Evolutionary conservation across 1,284 basidiomycete species (phyloP).

Genomic region (Polyporus tsugae): DNA sequence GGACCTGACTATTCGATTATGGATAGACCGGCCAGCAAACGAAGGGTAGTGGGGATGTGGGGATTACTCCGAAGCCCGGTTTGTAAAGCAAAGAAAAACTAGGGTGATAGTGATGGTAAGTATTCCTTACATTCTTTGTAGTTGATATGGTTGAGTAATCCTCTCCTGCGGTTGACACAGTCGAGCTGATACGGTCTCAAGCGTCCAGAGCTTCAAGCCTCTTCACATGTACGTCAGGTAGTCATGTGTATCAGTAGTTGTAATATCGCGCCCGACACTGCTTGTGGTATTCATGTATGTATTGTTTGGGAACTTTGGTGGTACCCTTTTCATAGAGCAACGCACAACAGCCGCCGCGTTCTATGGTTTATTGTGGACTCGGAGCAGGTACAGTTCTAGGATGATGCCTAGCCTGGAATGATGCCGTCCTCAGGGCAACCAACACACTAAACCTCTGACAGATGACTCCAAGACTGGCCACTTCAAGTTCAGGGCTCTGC

Average conservation of each 20-base stretch:
- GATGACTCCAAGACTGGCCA: not conserved
- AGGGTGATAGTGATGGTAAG: no score
- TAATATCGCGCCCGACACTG: not conserved
- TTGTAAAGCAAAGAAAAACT: no score
- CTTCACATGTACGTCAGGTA: not conserved
- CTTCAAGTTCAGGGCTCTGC: no score
- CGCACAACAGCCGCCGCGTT: no score
- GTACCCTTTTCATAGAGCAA: no score
- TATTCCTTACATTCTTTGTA: no score
- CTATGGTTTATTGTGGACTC: no score
- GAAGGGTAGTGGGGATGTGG: not conserved
- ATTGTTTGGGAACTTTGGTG: not conserved
- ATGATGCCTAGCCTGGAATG: not conserved
- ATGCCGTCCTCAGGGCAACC: not conserved
- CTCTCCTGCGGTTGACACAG: no score
- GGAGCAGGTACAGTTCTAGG: no score
- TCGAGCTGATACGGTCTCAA: no score
- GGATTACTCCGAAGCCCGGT: not conserved
- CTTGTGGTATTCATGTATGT: not conserved
- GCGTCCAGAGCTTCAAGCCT: not conserved
- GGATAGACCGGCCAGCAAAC: conserved; percentile 57
- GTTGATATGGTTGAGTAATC: no score
- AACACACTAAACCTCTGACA: no score
- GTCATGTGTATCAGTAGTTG: not conserved
- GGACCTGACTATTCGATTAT: conserved; percentile 82